Evolutionary conservation across 2,329 filamentous ascomycete species (phyloP), one percentile per base, ranked within the genome.

Genomic region (Ambrosiella cleistominuta): DNA sequence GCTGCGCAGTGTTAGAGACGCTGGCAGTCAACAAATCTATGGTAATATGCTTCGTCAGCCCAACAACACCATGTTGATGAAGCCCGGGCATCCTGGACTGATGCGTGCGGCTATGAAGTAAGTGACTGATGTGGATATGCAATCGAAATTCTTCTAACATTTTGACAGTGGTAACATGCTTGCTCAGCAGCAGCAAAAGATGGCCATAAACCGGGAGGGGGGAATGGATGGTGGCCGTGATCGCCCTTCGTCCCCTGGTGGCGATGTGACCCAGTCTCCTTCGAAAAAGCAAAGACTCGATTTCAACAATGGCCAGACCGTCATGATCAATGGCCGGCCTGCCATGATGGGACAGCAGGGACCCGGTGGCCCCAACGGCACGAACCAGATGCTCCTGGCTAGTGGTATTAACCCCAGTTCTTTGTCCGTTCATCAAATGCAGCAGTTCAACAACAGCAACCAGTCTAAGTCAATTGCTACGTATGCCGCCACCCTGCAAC

Each of bases 191-290:
- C 50, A 52, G 50, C 83, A 89, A 71, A 81, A 86, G 66, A 82
- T 83, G 59, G 82, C 86, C 68, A 94, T 95, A 86, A 86, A 91
- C 68, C 79, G 88, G 61, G 88, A 95, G 65, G 86, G 87, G 57
- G 83, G 85, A 62, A 88, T 93, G 79, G 88, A 95, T 65, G 85
- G 85, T 69, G 88, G 85, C 70, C 86, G 85, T 61, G 82, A 84
- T 62, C 81, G 89, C 61, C 84, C 88, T 36, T 82, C 84, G 60
- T 95, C 91, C 39, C 91, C 91, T 7, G 82, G 83, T 55, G 83
- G 82, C 57, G 90, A 96, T 57, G 93, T 93, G 66, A 89, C 88
- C 35, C 88, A 89, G 3, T 97, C 91, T 38, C 91, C 91, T 1
- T 91, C 86, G 62, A 97, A 97, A 74, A 81, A 90, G 66, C 87